Conservation (phyloP, 805 yeast species). For the Suhomyces pyralidae region DNA sequence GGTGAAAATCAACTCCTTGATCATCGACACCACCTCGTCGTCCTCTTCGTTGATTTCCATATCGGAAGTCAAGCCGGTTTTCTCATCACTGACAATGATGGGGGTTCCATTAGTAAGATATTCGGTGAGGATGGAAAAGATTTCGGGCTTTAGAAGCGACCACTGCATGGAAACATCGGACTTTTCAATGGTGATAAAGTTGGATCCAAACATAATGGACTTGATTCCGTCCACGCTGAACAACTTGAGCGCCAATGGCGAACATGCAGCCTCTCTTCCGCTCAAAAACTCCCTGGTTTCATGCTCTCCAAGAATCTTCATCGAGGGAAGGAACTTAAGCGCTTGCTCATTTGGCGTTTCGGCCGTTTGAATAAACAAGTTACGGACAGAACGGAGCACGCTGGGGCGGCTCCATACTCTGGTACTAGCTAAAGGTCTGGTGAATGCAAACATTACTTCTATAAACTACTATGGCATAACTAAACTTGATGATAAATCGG, state of each 20-base stretch:
- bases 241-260: constrained; percentile 75
- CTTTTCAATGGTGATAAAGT: constrained; percentile 82
- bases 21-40: constrained; percentile 63
- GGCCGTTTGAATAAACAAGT: constrained; percentile 72
- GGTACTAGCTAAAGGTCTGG: not conserved
- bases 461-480: not conserved
- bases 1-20: constrained; percentile 66
- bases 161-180: constrained; percentile 47
- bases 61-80: constrained; percentile 20
- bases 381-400: constrained; percentile 6
- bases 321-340: constrained; percentile 76
- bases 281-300: constrained; percentile 69
- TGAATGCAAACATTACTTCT: not conserved
- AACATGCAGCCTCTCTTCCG: constrained; percentile 71
- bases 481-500: not conserved
- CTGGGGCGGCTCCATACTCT: not conserved
- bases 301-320: constrained; percentile 53
- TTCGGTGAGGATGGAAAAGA: constrained; percentile 57
- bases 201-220: constrained; percentile 75
- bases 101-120: constrained; percentile 55
- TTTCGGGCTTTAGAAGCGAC: constrained; percentile 64
- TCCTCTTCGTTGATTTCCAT: constrained; percentile 55
- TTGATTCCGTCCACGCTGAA: constrained; percentile 74
- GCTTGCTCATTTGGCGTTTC: constrained; percentile 88
- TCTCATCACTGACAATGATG: constrained; percentile 40